phyloP scores from a whole-genome alignment of 2,329 filamentous ascomycete species.

The Pyrenochaeta sp. region DNA sequence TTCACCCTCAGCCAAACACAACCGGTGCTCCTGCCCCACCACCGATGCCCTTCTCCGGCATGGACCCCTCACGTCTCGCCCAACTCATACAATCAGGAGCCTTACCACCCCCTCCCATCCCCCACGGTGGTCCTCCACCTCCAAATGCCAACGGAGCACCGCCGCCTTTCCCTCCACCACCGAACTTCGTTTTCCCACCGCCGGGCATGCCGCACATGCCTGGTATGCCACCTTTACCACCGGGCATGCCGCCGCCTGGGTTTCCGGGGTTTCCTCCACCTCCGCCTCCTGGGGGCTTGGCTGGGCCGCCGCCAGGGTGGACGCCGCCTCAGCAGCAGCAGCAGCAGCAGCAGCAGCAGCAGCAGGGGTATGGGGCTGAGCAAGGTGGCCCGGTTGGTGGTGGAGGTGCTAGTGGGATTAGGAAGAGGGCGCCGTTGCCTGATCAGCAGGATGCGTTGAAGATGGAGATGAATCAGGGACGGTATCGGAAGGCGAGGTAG shows the following conservation, averaged over 20 bases:
- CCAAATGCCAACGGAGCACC: conserved; percentile 27
- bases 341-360: conserved; percentile 6
- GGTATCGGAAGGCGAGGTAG: conserved; percentile 52
- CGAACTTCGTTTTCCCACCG: conserved; percentile 33
- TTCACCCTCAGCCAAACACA: conserved; percentile 24
- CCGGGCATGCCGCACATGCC: conserved; percentile 25
- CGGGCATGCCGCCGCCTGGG: conserved; percentile 21
- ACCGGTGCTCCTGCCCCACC: conserved; percentile 7
- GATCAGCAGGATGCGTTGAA: conserved; percentile 85
- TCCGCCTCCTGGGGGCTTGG: conserved; percentile 19
- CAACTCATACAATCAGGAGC: conserved; percentile 46
- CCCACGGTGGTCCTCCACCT: conserved; percentile 34
- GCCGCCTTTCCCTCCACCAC: conserved; percentile 35
- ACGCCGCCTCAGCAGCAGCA: conserved; percentile 31
- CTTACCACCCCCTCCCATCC: conserved; percentile 48
- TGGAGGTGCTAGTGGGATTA: conserved; percentile 31
- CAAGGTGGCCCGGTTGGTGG: conserved; percentile 25
- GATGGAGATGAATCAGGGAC: conserved; percentile 73
- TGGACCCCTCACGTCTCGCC: conserved; percentile 42
- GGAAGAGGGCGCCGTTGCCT: conserved; percentile 72
- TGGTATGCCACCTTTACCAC: conserved; percentile 27
- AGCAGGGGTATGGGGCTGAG: conserved; percentile 31
- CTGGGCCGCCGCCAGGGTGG: conserved; percentile 24
- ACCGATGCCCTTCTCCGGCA: conserved; percentile 32
- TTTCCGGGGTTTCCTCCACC: conserved; percentile 43